Conservation (phyloP, 495 filamentous ascomycete genomes). For the Lepraria neglecta region DNA sequence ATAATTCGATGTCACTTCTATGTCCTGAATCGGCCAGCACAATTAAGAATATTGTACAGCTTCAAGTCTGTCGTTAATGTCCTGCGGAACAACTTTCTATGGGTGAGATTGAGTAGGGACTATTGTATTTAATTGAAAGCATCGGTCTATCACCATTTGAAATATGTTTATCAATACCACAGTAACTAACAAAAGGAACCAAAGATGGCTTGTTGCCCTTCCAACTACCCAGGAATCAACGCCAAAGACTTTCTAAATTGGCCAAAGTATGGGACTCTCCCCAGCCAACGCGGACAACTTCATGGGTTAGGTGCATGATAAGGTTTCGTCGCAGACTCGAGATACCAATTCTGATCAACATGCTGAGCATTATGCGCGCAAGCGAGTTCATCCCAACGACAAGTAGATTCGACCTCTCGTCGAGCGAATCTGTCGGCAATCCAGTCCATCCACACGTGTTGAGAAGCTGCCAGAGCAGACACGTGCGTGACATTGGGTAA, state of each 20-base stretch:
- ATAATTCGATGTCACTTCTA: not conserved
- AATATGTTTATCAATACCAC: not conserved
- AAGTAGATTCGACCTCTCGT: constrained; percentile 10
- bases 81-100: not conserved
- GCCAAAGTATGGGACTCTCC: not conserved
- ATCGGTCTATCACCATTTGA: not conserved
- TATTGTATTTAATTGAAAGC: not conserved
- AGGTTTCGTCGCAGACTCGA: not conserved
- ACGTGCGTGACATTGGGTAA: constrained; percentile 32
- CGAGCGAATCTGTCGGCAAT: constrained; percentile 36
- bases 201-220: not conserved
- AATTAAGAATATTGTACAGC: not conserved
- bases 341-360: constrained; percentile 1
- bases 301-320: constrained; percentile 9
- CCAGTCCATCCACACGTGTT: constrained; percentile 37
- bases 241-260: not conserved
- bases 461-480: constrained; percentile 31
- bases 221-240: not conserved
- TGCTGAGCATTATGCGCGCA: not conserved
- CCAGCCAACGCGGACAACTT: not conserved
- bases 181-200: not conserved
- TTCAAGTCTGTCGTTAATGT: not conserved
- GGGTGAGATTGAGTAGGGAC: not conserved
- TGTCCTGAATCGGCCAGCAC: not conserved
- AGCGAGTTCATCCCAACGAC: not conserved